Evolutionary conservation across 352 stramenopile species (phyloP), one percentile per base, ranked within the genome.

Genomic region (Globisporangium alternatum): DNA sequence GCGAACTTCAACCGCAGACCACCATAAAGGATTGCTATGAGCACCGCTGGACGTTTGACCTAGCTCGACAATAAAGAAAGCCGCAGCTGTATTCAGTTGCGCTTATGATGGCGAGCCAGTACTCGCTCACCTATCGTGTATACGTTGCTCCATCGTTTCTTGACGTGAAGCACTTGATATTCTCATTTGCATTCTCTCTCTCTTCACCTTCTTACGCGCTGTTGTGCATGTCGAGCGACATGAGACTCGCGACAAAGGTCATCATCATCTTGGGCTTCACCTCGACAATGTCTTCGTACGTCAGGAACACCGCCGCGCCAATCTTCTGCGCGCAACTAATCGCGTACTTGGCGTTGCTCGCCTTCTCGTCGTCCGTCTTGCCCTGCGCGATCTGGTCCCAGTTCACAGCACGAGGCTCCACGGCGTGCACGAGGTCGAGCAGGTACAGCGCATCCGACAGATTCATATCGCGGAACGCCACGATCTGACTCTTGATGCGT

Each of bases 211-310:
- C 41, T 53, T 51, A 68, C 45, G 56, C 56, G 52, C 67, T 65
- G 55, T 86, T 78, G 64, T 92, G 80, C 74, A 87, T 76, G 67
- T 92, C 83, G n/a, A 95, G 67, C 49, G 81, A 76, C 86, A 93
- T 93, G 60, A 97, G 76, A 56, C 83, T 89, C 17, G 89, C 89
- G 17, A 96, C 83, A 59, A 93, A 94, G 9, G 83, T 93, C 80
- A 96, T 91, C 68, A 97, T 94, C 89, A 97, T 97, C 81, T 97
- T 97, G 41, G 83, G 83, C 77, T 96, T 96, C 62, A 97, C 91
- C 71, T 97, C 90, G 37, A 97, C 86, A 65, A 98, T 98, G 67
- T 98, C 93, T 69, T 98, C 93, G 65, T 91, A 96, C 44, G 90
- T 96, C 10, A 97, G 67, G 68, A 98, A 98, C n/a, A 98, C 89